Evolutionary conservation across 2,329 filamentous ascomycete species (phyloP).

Genomic region (Dothistroma pini): DNA sequence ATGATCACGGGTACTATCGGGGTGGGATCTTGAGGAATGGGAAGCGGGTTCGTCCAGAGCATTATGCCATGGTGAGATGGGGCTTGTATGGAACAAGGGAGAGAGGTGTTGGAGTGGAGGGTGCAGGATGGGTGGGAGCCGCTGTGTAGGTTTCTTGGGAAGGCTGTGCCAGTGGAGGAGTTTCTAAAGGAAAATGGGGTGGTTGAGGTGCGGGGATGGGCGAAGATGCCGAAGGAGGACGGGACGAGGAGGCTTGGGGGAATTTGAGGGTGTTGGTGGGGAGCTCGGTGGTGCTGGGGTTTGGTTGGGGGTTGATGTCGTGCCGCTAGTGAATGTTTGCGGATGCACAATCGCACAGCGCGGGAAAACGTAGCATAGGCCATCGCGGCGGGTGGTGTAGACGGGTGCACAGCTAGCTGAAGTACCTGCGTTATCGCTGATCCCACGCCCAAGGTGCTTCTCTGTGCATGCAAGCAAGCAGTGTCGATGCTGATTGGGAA

Average conservation of each 20-base stretch:
- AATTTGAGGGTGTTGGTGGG: not conserved
- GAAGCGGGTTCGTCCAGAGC: not conserved
- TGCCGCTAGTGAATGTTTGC: too few species aligned
- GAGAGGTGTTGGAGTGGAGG: slow-evolving; percentile 4
- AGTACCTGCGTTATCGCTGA: too few species aligned
- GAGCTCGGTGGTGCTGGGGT: not conserved
- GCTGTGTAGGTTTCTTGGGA: slow-evolving; percentile 10
- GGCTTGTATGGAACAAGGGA: not conserved
- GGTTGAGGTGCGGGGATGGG: not conserved
- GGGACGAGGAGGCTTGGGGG: not conserved
- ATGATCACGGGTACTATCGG: not conserved
- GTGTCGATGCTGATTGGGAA: too few species aligned
- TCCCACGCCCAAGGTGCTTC: too few species aligned
- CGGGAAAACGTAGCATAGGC: too few species aligned
- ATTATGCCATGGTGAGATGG: not conserved
- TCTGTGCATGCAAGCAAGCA: too few species aligned
- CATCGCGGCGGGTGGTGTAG: too few species aligned
- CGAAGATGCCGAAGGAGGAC: not conserved
- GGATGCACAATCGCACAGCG: too few species aligned
- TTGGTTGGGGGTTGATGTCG: not conserved
- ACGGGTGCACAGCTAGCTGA: too few species aligned
- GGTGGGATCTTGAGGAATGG: not conserved
- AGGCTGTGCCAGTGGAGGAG: slow-evolving; percentile 5
- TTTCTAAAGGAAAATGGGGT: slow-evolving; percentile 7
- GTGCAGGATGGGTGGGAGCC: slow-evolving; percentile 11